These are phyloP conservation scores for Solioccasus polychromus DNA, from an alignment of 768 basidiomycete genomes.

Conservation along the genomic window DNA sequence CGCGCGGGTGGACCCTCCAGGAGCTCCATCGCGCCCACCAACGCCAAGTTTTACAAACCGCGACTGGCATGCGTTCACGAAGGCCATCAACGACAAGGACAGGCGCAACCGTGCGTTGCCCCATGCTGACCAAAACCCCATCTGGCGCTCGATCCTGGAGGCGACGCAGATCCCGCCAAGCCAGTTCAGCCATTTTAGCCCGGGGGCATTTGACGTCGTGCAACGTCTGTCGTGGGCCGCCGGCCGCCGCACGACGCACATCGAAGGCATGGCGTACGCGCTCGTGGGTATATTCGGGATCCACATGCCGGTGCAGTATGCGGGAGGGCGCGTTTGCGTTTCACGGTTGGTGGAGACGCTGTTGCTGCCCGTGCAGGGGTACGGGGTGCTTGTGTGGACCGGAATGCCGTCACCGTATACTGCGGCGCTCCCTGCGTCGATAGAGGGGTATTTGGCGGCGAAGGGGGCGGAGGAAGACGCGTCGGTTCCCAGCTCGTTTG, in stretches of 20 bases:
- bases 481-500: conserved; percentile 1
- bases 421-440: conserved; percentile 5
- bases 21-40: conserved; percentile 18
- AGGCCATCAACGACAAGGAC: conserved; percentile 7
- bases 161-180: conserved; percentile 1
- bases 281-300: conserved; percentile 22
- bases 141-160: conserved; percentile 1
- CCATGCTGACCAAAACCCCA: neutral
- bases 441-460: conserved; percentile 8
- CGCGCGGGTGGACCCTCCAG: conserved; percentile 15
- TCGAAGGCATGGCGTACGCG: conserved; percentile 25
- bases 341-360: conserved; percentile 12
- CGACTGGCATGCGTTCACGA: conserved; percentile 1
- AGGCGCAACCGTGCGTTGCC: neutral
- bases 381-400: conserved; percentile 9
- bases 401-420: conserved; percentile 4
- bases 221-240: conserved; percentile 19
- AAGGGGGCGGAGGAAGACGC: neutral
- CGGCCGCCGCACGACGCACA: conserved; percentile 19
- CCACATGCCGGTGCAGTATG: conserved; percentile 21
- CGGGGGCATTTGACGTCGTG: neutral
- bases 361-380: neutral
- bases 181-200: conserved; percentile 1
- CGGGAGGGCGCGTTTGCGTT: conserved; percentile 25
- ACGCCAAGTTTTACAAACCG: conserved; percentile 17